These are phyloP conservation scores for Stagonosporopsis vannaccii DNA, from an alignment of 2,329 filamentous ascomycete species.

Conservation along the genomic window DNA sequence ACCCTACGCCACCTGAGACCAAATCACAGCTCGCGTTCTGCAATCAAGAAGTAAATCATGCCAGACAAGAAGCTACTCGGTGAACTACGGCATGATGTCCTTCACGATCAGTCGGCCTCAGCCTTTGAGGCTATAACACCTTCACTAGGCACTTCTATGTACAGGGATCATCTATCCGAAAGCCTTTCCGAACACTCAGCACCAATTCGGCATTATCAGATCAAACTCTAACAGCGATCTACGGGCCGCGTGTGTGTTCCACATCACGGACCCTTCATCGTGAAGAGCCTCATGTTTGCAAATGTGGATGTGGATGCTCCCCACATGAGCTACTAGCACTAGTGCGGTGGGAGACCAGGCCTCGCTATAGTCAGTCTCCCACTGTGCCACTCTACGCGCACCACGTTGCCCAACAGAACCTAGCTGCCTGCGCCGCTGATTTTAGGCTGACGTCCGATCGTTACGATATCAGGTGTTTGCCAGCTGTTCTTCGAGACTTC, in stretches of 20 bases:
- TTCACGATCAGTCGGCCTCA: neutral
- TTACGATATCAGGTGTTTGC: neutral
- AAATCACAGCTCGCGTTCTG: neutral
- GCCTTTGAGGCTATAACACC: neutral
- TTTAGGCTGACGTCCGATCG: neutral
- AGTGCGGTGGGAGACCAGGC: constrained; percentile 5
- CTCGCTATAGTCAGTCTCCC: neutral
- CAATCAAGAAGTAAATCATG: neutral
- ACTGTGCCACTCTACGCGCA: neutral
- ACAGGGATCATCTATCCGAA: neutral
- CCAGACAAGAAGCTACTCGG: neutral
- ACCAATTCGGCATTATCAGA: neutral
- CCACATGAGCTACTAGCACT: constrained; percentile 14
- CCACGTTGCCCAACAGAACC: neutral
- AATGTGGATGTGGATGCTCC: constrained; percentile 17
- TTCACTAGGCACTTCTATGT: neutral
- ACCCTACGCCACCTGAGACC: neutral
- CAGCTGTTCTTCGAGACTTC: neutral
- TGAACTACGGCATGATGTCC: constrained; percentile 3
- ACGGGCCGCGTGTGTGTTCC: constrained; percentile 5
- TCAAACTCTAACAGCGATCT: constrained; percentile 3
- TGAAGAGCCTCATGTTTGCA: constrained; percentile 4
- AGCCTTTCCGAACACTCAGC: neutral
- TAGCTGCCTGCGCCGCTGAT: neutral
- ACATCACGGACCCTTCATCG: neutral